Percentiles rank a stretch among this genome's conserved stretches.
These are phyloP conservation scores for Blastobotrys buckinghamii DNA, from an alignment of 1,139 yeast genomes.

Conservation along the genomic window DNA sequence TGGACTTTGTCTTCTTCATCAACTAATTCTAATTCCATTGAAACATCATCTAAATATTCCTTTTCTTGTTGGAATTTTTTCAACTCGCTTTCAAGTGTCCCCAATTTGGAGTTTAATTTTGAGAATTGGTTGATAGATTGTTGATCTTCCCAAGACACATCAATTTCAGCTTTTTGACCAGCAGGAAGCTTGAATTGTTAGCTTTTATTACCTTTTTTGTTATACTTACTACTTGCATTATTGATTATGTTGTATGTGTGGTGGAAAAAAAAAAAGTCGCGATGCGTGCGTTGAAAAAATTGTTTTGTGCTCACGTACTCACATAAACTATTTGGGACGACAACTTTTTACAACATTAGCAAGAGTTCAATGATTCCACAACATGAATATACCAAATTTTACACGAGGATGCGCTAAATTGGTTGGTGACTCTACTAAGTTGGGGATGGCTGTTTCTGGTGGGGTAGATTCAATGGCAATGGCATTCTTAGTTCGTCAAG, in stretches of 20 bases:
- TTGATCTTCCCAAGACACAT: conserved; percentile 87
- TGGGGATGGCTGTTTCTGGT: conserved; percentile 57
- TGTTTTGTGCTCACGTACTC: no score
- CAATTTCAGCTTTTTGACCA: conserved; percentile 47
- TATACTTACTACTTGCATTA: conserved; percentile 12
- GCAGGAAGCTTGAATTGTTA: conserved; percentile 12
- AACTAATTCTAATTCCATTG: conserved; percentile 76
- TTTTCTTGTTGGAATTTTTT: conserved; percentile 57
- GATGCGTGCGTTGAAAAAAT: background rate
- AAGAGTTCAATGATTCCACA: background rate
- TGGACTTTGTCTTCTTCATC: conserved; percentile 62
- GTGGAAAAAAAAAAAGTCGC: background rate
- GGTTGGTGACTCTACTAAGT: conserved; percentile 14
- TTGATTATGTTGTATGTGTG: background rate
- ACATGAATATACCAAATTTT: background rate
- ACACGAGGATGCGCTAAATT: conserved; percentile 1
- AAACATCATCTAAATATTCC: conserved; percentile 82
- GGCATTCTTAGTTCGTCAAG: conserved; percentile 40
- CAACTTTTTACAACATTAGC: background rate
- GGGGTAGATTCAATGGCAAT: conserved; percentile 80
- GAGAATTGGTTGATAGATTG: conserved; percentile 84
- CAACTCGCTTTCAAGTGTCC: conserved; percentile 48
- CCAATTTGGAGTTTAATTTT: conserved; percentile 66
- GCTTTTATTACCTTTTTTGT: no score
- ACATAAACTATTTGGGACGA: background rate